Evolutionary conservation across 1,284 basidiomycete genomes (phyloP).

Genomic region (Pseudozyma sp.): DNA sequence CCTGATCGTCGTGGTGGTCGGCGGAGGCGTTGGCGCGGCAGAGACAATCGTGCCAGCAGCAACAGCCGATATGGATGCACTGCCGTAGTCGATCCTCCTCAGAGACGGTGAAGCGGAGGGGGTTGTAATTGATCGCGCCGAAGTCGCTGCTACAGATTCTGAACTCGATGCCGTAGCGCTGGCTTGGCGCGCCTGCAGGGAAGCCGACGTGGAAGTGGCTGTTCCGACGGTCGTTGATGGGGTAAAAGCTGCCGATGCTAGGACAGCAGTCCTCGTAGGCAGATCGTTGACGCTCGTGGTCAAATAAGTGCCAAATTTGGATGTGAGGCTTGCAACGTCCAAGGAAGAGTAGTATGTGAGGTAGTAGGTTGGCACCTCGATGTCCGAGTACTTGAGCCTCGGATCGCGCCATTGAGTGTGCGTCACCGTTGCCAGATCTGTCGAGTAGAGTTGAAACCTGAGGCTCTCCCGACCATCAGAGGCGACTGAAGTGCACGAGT

Average conservation of each 20-base stretch:
- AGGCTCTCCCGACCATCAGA: slow-evolving; percentile 3
- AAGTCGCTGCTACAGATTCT: background rate
- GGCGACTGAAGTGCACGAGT: slow-evolving; percentile 6
- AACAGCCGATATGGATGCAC: slow-evolving; percentile 4
- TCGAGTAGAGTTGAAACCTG: slow-evolving; percentile 1
- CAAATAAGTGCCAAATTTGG: background rate
- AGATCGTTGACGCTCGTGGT: background rate
- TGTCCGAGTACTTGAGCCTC: background rate
- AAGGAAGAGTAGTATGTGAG: slow-evolving; percentile 7
- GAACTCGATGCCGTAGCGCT: background rate
- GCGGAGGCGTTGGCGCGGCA: background rate
- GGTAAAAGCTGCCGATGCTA: background rate
- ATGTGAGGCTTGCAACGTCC: background rate
- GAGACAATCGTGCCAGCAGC: slow-evolving; percentile 13
- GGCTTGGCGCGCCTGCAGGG: slow-evolving; percentile 1
- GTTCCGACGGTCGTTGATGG: background rate
- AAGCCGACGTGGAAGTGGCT: background rate
- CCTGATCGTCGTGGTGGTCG: background rate
- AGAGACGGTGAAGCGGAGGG: background rate
- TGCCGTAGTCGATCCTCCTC: background rate
- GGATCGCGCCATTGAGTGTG: background rate
- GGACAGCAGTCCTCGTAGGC: background rate
- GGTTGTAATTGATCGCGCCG: background rate
- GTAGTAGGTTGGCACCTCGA: slow-evolving; percentile 3
- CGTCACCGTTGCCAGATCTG: background rate